Conservation (phyloP, 768 basidiomycete genomes). For the Lactifluus piperatus region DNA sequence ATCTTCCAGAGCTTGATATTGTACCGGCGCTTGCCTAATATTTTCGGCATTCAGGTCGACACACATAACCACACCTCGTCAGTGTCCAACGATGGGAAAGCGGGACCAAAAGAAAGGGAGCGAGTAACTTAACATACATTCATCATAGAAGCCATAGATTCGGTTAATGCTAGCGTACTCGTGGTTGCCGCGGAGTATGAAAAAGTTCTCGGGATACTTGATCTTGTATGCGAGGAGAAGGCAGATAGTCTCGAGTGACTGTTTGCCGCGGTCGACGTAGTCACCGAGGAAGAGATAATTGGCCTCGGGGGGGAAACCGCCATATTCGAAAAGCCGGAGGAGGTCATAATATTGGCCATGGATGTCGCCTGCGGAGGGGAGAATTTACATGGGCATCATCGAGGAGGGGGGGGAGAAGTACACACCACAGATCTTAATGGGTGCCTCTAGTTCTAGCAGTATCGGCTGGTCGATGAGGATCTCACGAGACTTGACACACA, state of each 20-base stretch:
- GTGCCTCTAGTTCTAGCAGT: conserved; percentile 92
- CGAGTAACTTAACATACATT: conserved; percentile 65
- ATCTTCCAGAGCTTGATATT: conserved; percentile 99
- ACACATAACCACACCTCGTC: neutral
- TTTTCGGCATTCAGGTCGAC: too few relatives aligned
- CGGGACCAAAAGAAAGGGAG: neutral
- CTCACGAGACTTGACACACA: conserved; percentile 96
- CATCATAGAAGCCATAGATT: conserved; percentile 99
- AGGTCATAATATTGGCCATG: conserved; percentile 99
- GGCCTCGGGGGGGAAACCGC: conserved; percentile 98
- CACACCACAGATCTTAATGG: conserved; percentile 99
- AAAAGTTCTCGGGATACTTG: conserved; percentile 99
- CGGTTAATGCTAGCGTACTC: conserved; percentile 98
- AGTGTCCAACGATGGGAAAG: too few relatives aligned
- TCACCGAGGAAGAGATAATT: conserved; percentile 99
- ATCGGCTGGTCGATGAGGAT: conserved; percentile 99
- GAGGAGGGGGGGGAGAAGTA: conserved; percentile 8
- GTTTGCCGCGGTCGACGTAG: conserved; percentile 98
- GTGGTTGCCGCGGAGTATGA: conserved; percentile 96
- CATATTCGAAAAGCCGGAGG: conserved; percentile 94
- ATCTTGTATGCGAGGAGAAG: conserved; percentile 98
- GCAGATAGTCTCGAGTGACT: conserved; percentile 97
- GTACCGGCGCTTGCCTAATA: conserved; percentile 99
- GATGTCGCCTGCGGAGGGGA: conserved; percentile 67
- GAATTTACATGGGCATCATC: neutral